Evolutionary conservation across 2,329 filamentous ascomycete species (phyloP), one percentile per base, ranked within the genome.

Genomic region (Fulvia fulva): DNA sequence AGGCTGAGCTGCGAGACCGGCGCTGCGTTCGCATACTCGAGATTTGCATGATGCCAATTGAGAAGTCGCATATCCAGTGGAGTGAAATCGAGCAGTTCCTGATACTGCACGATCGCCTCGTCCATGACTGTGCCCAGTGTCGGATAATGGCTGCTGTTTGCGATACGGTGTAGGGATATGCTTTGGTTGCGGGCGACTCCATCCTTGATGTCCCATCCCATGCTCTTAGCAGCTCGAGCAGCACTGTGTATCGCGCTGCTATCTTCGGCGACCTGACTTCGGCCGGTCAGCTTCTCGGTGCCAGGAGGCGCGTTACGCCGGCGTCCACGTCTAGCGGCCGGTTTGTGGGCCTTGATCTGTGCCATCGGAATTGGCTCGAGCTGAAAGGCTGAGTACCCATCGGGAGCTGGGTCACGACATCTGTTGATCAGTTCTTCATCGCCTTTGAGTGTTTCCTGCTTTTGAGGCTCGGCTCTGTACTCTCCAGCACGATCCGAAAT

Each of bases 11-110:
- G 88, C 64, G 89, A 87, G 55, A 96, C 86, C 64, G 91, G 95
- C 1, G 87, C 90, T 1, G 94, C 94, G 73, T 97, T 99, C 62
- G 93, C 95, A 71, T 99, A 99, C 74, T 99, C 94, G 14, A 99
- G 81, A 70, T 99, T 99, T 64, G 95, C 95, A 73, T 97, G 89
- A 74, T 99, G 95, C 94, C 94, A 99, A 70, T 97, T 99, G 69
- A 97, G 82, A 16, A 99, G 80, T 47, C 94, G 85, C 74, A 96
- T 87, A 69, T 99, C 94, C 70, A 91, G 89, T 1, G 92, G 84
- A 14, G 86, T 90, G 53, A 99, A 77, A 58, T 96, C 87, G 26
- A 97, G 82, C 51, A 99, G 83, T 30, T 83, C 80, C 68, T 89
- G 87, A 71, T 96, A 99, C 72, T 97, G 92, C 19, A 82, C 82